Evolutionary conservation across 1,284 basidiomycete genomes (phyloP).

Genomic region (Cutaneotrichosporon daszewskae): DNA sequence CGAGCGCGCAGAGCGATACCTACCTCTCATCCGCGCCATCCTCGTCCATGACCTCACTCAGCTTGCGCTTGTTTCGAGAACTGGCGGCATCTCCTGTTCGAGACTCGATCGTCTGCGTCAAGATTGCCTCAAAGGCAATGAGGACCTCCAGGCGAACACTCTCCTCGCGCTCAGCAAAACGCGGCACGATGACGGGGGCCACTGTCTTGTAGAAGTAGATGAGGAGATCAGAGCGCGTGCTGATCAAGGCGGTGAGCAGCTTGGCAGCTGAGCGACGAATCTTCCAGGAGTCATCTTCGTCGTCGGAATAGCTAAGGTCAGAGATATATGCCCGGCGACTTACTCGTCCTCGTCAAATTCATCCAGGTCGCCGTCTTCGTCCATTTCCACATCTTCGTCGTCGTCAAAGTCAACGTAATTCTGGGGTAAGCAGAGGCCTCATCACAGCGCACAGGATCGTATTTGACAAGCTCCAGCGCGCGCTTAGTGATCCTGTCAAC

Average conservation of each 20-base stretch:
- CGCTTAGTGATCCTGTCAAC: slow-evolving; percentile 63
- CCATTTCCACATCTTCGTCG: slow-evolving; percentile 59
- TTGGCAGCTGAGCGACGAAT: slow-evolving; percentile 90
- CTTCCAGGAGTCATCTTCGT: slow-evolving; percentile 99
- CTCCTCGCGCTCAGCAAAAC: slow-evolving; percentile 92
- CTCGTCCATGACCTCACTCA: slow-evolving; percentile 64
- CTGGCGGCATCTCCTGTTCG: slow-evolving; percentile 29
- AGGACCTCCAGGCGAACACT: slow-evolving; percentile 93
- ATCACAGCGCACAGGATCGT: slow-evolving; percentile 66
- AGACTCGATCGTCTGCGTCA: slow-evolving; percentile 63
- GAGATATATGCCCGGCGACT: too few species aligned
- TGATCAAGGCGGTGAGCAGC: slow-evolving; percentile 74
- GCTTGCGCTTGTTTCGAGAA: slow-evolving; percentile 53
- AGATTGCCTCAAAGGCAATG: slow-evolving; percentile 71
- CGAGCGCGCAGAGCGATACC: slow-evolving; percentile 28
- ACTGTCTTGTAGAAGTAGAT: slow-evolving; percentile 72
- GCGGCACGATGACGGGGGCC: slow-evolving; percentile 77
- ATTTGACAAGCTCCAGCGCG: slow-evolving; percentile 74
- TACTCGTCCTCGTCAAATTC: slow-evolving; percentile 47
- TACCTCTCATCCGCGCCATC: slow-evolving; percentile 55
- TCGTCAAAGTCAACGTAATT: slow-evolving; percentile 74
- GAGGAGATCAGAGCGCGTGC: slow-evolving; percentile 80
- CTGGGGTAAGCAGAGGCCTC: slow-evolving; percentile 44
- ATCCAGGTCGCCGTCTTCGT: slow-evolving; percentile 39
- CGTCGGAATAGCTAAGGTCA: slow-evolving; percentile 87